Evolutionary conservation across 305 asterid genomes (phyloP).

Genomic region (Plantago coronopus): DNA sequence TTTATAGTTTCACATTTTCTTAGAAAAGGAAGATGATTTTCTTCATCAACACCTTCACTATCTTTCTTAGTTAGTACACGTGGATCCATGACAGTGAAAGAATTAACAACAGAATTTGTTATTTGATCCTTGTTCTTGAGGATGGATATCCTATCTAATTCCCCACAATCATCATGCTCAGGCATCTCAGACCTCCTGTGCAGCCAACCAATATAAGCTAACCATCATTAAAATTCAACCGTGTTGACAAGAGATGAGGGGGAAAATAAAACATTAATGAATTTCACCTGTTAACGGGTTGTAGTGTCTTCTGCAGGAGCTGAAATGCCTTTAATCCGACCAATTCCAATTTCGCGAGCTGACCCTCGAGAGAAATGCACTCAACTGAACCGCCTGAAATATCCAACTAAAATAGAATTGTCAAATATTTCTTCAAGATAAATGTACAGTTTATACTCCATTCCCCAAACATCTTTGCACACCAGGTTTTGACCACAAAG

Average conservation of each 20-base stretch:
- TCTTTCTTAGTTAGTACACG: constrained; percentile 37
- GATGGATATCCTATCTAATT: constrained; percentile 22
- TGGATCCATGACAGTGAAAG: constrained; percentile 70
- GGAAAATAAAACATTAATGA: constrained; percentile 3
- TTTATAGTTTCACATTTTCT: constrained; percentile 31
- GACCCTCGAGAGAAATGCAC: constrained; percentile 68
- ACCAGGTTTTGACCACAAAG: not conserved
- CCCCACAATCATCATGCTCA: constrained; percentile 28
- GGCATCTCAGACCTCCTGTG: constrained; percentile 40
- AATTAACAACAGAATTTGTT: constrained; percentile 43
- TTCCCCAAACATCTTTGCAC: constrained; percentile 8
- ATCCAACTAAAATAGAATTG: constrained; percentile 45
- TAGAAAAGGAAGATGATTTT: constrained; percentile 23
- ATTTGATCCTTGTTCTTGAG: constrained; percentile 37
- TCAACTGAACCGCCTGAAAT: constrained; percentile 34
- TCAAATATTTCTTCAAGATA: constrained; percentile 1
- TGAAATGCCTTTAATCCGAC: constrained; percentile 58
- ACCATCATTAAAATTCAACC: constrained; percentile 15
- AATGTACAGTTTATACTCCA: too few species aligned
- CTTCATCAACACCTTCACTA: constrained; percentile 26
- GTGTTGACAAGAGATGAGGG: constrained; percentile 8
- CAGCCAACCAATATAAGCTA: constrained; percentile 23
- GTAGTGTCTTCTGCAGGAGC: constrained; percentile 65
- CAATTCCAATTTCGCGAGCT: constrained; percentile 71
- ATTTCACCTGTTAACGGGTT: constrained; percentile 54